Conservation (phyloP, 2,329 filamentous ascomycete species). For the Phialocephala subalpina region DNA sequence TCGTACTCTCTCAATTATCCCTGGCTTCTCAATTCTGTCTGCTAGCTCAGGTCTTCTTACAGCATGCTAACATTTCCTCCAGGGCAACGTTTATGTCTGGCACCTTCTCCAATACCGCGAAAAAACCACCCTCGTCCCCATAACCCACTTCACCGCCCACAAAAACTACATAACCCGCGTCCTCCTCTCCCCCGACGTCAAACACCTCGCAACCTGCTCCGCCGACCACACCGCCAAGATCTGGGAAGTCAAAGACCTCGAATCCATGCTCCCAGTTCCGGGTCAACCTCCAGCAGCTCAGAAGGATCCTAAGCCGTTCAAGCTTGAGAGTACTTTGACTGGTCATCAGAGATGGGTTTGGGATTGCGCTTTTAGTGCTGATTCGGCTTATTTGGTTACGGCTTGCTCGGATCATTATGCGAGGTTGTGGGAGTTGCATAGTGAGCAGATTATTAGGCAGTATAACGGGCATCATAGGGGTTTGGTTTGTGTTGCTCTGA, state of each 20-base stretch:
- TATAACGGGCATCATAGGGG: slow-evolving; percentile 81
- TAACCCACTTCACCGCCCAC: slow-evolving; percentile 77
- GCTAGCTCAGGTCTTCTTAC: too few relatives aligned
- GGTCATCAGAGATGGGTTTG: slow-evolving; percentile 82
- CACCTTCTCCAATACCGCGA: slow-evolving; percentile 79
- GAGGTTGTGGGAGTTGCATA: slow-evolving; percentile 74
- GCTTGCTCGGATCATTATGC: slow-evolving; percentile 80
- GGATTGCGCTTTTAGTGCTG: slow-evolving; percentile 80
- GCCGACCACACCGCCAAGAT: slow-evolving; percentile 90
- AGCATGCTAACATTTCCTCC: slow-evolving; percentile 30
- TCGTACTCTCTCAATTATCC: slow-evolving; percentile 42
- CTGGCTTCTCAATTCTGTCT: not conserved
- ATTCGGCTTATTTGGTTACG: slow-evolving; percentile 77
- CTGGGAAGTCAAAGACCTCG: slow-evolving; percentile 86
- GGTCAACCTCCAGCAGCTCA: slow-evolving; percentile 43
- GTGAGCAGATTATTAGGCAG: slow-evolving; percentile 75
- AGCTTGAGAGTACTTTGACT: slow-evolving; percentile 73
- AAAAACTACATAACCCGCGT: slow-evolving; percentile 78
- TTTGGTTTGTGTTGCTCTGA: slow-evolving; percentile 33
- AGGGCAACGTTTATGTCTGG: slow-evolving; percentile 99
- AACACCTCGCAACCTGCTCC: slow-evolving; percentile 77
- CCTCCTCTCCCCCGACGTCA: slow-evolving; percentile 77
- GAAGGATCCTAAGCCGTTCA: slow-evolving; percentile 60
- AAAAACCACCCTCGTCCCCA: slow-evolving; percentile 73
- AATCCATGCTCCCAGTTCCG: slow-evolving; percentile 50